A percentile compares a stretch with the other conserved stretches of the same genome.
These are phyloP conservation scores for Luffa acutangula DNA, from an alignment of 306 rosid genomes.

Conservation along the genomic window DNA sequence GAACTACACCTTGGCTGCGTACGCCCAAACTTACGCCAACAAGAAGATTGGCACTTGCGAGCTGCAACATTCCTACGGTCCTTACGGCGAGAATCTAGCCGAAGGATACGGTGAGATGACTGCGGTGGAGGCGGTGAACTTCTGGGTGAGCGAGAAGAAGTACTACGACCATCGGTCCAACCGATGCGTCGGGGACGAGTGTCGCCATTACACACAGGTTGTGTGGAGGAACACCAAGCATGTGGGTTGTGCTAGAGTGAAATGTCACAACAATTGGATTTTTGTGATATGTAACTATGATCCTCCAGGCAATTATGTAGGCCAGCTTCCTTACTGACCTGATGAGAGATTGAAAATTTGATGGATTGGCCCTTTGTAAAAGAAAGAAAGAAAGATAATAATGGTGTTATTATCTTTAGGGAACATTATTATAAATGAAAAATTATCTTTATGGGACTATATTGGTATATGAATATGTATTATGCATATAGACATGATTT, in stretches of 20 bases:
- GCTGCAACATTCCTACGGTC: neutral
- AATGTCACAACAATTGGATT: slow-evolving; percentile 21
- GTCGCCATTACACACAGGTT: slow-evolving; percentile 29
- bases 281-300: slow-evolving; percentile 22
- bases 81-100: neutral
- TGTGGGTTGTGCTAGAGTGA: slow-evolving; percentile 28
- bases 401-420: neutral
- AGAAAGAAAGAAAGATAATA: neutral
- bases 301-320: slow-evolving; percentile 13
- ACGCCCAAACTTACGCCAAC: slow-evolving; percentile 4
- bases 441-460: neutral
- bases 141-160: slow-evolving; percentile 22
- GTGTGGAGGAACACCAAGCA: slow-evolving; percentile 13
- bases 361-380: neutral
- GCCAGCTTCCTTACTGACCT: slow-evolving; percentile 12
- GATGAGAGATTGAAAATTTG: neutral
- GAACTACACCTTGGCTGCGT: slow-evolving; percentile 9
- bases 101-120: slow-evolving; percentile 1
- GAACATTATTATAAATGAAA: neutral
- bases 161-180: slow-evolving; percentile 9
- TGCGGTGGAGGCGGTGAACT: slow-evolving; percentile 8
- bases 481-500: too few relatives aligned
- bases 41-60: neutral
- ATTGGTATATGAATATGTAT: neutral
- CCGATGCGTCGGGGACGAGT: slow-evolving; percentile 12